These are phyloP conservation scores for Diaporthe humulicola DNA, from an alignment of 2,329 filamentous ascomycete genomes.

Conservation along the genomic window DNA sequence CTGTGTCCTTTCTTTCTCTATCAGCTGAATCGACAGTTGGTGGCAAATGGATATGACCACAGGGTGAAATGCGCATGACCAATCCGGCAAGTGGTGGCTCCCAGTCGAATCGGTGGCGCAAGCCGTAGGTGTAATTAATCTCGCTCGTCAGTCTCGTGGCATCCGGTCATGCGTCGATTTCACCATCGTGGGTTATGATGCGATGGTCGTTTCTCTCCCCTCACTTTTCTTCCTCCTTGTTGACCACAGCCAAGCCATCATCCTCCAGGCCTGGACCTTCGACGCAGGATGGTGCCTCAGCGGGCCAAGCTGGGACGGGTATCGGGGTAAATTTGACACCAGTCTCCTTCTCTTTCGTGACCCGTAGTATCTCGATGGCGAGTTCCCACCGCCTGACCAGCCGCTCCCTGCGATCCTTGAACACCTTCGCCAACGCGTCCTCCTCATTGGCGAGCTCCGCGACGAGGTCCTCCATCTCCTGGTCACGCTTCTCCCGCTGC, in stretches of 20 bases:
- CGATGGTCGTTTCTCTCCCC: not conserved
- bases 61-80: not conserved
- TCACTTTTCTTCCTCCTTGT: conserved; percentile 24
- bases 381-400: conserved; percentile 66
- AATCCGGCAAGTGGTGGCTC: not conserved
- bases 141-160: conserved; percentile 7
- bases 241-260: conserved; percentile 34
- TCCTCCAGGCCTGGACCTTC: conserved; percentile 16
- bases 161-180: not conserved
- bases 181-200: not conserved
- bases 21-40: conserved; percentile 29
- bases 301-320: conserved; percentile 56
- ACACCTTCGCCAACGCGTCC: conserved; percentile 59
- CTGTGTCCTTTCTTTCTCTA: conserved; percentile 31
- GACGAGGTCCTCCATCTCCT: conserved; percentile 63
- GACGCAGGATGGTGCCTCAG: conserved; percentile 44
- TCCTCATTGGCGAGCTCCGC: conserved; percentile 63
- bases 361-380: conserved; percentile 65
- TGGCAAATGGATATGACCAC: conserved; percentile 1
- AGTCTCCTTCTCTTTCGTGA: conserved; percentile 62
- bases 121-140: not conserved
- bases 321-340: conserved; percentile 58
- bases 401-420: conserved; percentile 59
- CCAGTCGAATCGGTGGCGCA: not conserved
- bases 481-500: conserved; percentile 59